phyloP scores from a whole-genome alignment of 1,284 basidiomycete genomes.

The Cutaneotrichosporon sp. region DNA sequence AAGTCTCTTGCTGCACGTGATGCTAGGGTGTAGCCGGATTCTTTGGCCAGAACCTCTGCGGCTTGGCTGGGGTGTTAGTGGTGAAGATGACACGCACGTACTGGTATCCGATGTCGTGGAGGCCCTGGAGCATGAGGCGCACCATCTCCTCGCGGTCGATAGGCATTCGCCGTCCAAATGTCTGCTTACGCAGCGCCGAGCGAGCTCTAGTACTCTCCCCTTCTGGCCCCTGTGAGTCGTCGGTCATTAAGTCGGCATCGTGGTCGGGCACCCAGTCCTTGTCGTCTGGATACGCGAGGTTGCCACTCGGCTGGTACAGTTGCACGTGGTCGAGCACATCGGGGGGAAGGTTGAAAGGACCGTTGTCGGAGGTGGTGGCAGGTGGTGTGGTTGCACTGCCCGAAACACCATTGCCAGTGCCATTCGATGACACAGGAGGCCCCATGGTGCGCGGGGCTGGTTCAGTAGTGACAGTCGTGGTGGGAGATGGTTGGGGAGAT shows the following conservation, averaged over 20 bases:
- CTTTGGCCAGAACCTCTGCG: constrained; percentile 78
- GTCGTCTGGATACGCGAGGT: constrained; percentile 44
- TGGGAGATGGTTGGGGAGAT: not conserved
- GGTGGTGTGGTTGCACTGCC: not conserved
- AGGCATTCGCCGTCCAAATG: constrained; percentile 37
- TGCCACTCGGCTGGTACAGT: constrained; percentile 15
- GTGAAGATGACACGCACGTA: constrained; percentile 52
- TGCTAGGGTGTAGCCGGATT: constrained; percentile 88
- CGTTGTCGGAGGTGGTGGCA: not conserved
- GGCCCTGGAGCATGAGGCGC: constrained; percentile 79
- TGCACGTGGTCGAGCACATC: constrained; percentile 7
- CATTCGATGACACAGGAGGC: constrained; percentile 4
- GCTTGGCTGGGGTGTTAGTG: constrained; percentile 60
- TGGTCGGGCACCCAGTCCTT: constrained; percentile 27
- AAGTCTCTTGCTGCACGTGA: constrained; percentile 73
- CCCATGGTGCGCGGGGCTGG: constrained; percentile 10
- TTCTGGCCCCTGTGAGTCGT: not conserved
- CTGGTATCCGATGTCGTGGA: constrained; percentile 89
- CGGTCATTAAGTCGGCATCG: not conserved
- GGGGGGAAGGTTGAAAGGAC: constrained; percentile 1
- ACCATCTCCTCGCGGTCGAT: constrained; percentile 87
- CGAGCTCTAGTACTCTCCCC: not conserved
- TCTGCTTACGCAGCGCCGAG: constrained; percentile 8
- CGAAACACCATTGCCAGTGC: constrained; percentile 10
- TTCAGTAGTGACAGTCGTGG: not conserved